phyloP scores from a whole-genome alignment of 139 green algal species.

The Chlamydomonas sp. region DNA sequence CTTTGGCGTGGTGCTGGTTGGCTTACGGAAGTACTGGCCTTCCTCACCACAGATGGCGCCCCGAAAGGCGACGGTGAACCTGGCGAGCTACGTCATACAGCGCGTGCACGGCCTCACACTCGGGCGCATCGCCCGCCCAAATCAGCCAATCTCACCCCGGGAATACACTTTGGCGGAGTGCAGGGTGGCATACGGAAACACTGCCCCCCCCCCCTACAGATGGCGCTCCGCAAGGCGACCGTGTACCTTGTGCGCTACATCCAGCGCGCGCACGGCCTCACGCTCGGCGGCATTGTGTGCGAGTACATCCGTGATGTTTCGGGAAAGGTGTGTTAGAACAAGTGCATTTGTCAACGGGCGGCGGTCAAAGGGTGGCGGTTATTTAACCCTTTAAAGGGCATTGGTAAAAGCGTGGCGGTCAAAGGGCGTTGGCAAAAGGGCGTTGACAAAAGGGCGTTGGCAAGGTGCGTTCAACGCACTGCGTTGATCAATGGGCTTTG shows the following conservation, averaged over 20 bases:
- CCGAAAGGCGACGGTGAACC: too few species aligned
- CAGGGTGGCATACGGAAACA: too few species aligned
- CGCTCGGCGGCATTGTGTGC: constrained; percentile 39
- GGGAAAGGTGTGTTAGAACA: constrained; percentile 8
- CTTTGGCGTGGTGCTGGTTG: too few species aligned
- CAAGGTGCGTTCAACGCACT: neutral
- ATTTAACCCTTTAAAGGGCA: neutral
- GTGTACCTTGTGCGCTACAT: constrained; percentile 40
- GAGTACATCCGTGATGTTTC: constrained; percentile 13
- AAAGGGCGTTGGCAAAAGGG: neutral
- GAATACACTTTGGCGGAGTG: too few species aligned
- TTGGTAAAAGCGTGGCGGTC: neutral
- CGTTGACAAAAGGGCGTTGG: neutral
- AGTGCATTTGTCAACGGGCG: neutral
- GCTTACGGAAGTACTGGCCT: too few species aligned
- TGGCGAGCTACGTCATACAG: too few species aligned
- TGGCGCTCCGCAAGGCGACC: constrained; percentile 33
- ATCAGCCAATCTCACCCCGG: too few species aligned
- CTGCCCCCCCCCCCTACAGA: too few species aligned
- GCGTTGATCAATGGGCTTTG: too few species aligned
- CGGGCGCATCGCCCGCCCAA: too few species aligned
- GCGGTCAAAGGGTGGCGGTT: neutral
- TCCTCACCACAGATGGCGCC: too few species aligned
- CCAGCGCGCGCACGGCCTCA: constrained; percentile 44
- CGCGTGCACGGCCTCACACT: too few species aligned